Evolutionary conservation across 768 basidiomycete species (phyloP), one percentile per base, ranked within the genome.

Genomic region (Leccinum subgranulosum): DNA sequence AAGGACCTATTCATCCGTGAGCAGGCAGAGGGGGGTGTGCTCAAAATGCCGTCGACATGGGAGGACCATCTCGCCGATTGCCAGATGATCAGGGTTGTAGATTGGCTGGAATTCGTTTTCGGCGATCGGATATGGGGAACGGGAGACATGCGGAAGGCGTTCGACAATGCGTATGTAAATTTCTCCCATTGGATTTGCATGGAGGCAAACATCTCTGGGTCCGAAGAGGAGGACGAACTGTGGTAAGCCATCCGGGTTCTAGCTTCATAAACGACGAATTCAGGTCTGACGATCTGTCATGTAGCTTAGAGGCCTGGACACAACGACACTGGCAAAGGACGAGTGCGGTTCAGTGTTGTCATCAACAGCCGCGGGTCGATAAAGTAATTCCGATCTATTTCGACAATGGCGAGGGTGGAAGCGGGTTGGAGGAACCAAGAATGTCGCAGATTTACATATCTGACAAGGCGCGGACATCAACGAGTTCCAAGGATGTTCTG

Each of bases 381-480:
- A 25, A 46, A 15, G 3, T 47, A 4, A 25, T 47, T 1, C 23
- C 23, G 14, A 25, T 66, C 2, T 55, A 58, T 47, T 41, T 19
- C 39, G n/a, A 41, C 41, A 19, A 64, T 59, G 52, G 54, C 67
- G 6, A 57, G 6, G 0, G 23, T 17, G 3, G 12, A 6, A 4
- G 3, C 7, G 17, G 17, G 31, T 25, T 31, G 3, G 12, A 4
- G 6, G 25, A 31, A 12, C 47, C 47, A 21, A 48, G 43, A 8
- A 55, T 51, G 39, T 66, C 61, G 2, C 63, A 63, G 7, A 59
- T 60, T 1, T 61, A 70, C 39, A 55, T 70, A 36, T 66, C 66
- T 7, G 64, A 59, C 55, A 57, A 61, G 36, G 54, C 49, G 12
- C 53, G 45, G 0, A n/a, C 14, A 15, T 56, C 52, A 5, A 41